These are phyloP conservation scores for Lepidium sativum DNA, from an alignment of 345 rosid genomes.

Conservation along the genomic window DNA sequence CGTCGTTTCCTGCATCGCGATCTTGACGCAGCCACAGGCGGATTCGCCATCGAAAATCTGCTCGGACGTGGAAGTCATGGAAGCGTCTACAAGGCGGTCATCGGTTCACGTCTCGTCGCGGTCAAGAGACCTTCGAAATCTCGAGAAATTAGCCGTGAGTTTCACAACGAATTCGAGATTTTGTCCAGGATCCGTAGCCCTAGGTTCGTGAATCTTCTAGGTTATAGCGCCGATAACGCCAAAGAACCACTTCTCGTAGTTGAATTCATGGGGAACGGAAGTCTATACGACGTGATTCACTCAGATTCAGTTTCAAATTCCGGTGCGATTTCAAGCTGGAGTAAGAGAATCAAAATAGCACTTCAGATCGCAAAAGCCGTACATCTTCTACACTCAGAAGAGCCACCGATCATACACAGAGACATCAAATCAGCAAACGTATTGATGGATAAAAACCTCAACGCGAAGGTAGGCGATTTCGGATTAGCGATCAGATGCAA, in stretches of 20 bases:
- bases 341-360: conserved; percentile 68
- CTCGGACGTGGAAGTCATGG: conserved; percentile 98
- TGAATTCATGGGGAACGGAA: conserved; percentile 91
- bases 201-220: conserved; percentile 78
- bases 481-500: conserved; percentile 88
- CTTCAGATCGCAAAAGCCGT: conserved; percentile 81
- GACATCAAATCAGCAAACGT: conserved; percentile 99
- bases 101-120: conserved; percentile 85
- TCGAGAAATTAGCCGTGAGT: conserved; percentile 54
- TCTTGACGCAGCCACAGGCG: conserved; percentile 87
- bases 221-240: conserved; percentile 55
- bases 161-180: conserved; percentile 92
- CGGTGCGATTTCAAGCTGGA: conserved; percentile 50
- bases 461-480: conserved; percentile 92
- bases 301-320: conserved; percentile 28
- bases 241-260: conserved; percentile 76
- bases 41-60: conserved; percentile 68
- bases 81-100: conserved; percentile 79
- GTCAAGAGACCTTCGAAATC: conserved; percentile 72
- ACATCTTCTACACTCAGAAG: conserved; percentile 62
- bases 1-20: conserved; percentile 77
- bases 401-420: conserved; percentile 79
- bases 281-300: conserved; percentile 84
- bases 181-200: conserved; percentile 87
- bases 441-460: conserved; percentile 72